phyloP scores from a whole-genome alignment of 306 rosid genomes.

The barrel medic (Medicago truncatula) region DNA sequence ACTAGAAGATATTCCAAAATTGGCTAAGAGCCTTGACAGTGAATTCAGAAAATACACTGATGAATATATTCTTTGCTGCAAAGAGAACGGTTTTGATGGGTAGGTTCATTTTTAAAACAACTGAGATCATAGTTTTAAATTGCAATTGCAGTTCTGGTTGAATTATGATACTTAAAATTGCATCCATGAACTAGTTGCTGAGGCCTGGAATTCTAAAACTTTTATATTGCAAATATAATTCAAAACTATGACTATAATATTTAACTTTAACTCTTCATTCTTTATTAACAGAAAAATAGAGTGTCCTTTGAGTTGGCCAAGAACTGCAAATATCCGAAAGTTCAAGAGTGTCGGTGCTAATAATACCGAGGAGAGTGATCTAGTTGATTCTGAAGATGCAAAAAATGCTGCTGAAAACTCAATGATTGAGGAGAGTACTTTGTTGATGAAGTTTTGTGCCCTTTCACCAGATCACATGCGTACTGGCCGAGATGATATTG shows the following conservation, averaged over 20 bases:
- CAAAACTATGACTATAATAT: too few relatives aligned
- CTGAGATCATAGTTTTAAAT: too few relatives aligned
- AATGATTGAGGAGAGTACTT: constrained; percentile 62
- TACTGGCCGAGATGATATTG: constrained; percentile 47
- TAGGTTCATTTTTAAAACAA: too few relatives aligned
- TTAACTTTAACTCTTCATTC: not conserved
- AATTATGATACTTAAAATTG: too few relatives aligned
- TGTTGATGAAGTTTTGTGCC: constrained; percentile 71
- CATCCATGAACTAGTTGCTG: too few relatives aligned
- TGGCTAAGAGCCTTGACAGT: constrained; percentile 49
- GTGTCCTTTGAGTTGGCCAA: constrained; percentile 61
- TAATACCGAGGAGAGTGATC: constrained; percentile 28
- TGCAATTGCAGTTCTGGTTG: not conserved
- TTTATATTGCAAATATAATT: too few relatives aligned
- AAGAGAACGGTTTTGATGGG: constrained; percentile 51
- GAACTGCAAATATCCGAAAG: constrained; percentile 42
- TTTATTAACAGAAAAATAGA: constrained; percentile 46
- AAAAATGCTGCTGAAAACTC: constrained; percentile 55
- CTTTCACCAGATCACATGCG: constrained; percentile 53
- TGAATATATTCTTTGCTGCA: constrained; percentile 55
- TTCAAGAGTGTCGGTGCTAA: constrained; percentile 22
- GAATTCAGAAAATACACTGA: constrained; percentile 54
- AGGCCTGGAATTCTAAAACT: too few relatives aligned
- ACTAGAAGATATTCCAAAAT: constrained; percentile 53
- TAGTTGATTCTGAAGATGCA: constrained; percentile 39